Percentiles rank a stretch among this genome's conserved stretches.
Conservation (phyloP, 1,284 basidiomycete genomes). For the Hymenochaete sp. region DNA sequence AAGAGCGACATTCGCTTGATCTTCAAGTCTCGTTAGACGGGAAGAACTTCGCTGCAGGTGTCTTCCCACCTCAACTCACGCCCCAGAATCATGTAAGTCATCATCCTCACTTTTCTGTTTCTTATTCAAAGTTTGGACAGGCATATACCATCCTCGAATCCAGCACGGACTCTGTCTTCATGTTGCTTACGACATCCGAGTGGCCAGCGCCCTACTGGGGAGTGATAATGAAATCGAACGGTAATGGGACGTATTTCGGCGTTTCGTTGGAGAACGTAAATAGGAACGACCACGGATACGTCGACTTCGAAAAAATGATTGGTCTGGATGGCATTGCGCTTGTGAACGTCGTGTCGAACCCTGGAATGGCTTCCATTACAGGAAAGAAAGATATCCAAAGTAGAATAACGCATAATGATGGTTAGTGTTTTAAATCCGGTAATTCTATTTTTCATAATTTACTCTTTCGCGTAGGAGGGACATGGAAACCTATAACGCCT, state of each 20-base stretch:
- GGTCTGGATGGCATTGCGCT: constrained; percentile 94
- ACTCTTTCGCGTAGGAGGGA: constrained; percentile 46
- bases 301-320: constrained; percentile 98
- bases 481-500: constrained; percentile 78
- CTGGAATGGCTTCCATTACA: constrained; percentile 65
- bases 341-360: constrained; percentile 84
- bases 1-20: constrained; percentile 53
- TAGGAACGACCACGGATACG: constrained; percentile 78
- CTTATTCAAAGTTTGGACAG: constrained; percentile 28
- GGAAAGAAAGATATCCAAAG: constrained; percentile 76
- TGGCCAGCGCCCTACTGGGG: constrained; percentile 75
- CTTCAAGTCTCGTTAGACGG: constrained; percentile 93
- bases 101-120: constrained; percentile 1
- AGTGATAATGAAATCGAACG: constrained; percentile 92
- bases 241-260: constrained; percentile 95
- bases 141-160: constrained; percentile 95
- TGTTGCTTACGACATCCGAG: constrained; percentile 90
- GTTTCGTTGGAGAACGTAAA: constrained; percentile 85
- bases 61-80: constrained; percentile 85
- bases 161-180: constrained; percentile 85
- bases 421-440: constrained; percentile 30
- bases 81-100: constrained; percentile 74
- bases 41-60: constrained; percentile 70
- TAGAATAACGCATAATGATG: constrained; percentile 95
- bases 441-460: not conserved